Conservation (phyloP, 129 eudicot genomes). For the Artemisia argyi region DNA sequence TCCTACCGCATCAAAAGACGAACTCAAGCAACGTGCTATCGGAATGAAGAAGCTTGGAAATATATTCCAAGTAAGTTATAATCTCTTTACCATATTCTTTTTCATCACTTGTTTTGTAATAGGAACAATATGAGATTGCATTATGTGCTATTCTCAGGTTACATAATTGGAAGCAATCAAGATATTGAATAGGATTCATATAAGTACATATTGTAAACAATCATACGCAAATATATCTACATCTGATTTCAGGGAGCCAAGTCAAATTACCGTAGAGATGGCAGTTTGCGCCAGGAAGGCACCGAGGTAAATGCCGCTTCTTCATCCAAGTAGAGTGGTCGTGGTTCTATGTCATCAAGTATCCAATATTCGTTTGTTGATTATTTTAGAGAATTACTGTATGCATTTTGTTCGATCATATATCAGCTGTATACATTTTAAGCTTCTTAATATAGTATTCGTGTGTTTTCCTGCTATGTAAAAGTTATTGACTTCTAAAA, state of each 20-base stretch:
- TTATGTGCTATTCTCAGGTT: slow-evolving; percentile 19
- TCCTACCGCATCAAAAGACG: slow-evolving; percentile 62
- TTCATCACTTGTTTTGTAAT: background rate
- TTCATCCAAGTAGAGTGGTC: slow-evolving; percentile 14
- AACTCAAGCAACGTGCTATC: slow-evolving; percentile 50
- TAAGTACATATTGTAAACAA: slow-evolving; percentile 11
- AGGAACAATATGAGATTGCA: slow-evolving; percentile 23
- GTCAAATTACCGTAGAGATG: slow-evolving; percentile 47
- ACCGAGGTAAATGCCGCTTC: slow-evolving; percentile 15
- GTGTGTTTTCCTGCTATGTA: background rate
- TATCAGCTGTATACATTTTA: background rate
- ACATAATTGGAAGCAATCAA: slow-evolving; percentile 21
- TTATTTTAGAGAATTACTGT: slow-evolving; percentile 18
- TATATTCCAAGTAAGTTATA: slow-evolving; percentile 68
- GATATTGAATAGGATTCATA: slow-evolving; percentile 6
- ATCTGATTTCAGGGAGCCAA: slow-evolving; percentile 56
- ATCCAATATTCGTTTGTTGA: slow-evolving; percentile 10
- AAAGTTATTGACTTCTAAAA: too few relatives aligned
- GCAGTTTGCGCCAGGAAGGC: slow-evolving; percentile 46
- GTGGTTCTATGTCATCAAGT: slow-evolving; percentile 12
- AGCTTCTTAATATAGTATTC: background rate
- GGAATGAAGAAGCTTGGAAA: slow-evolving; percentile 80
- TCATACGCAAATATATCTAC: slow-evolving; percentile 2
- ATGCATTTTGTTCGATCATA: background rate
- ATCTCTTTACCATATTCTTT: background rate